Conservation (phyloP, 495 filamentous ascomycete genomes). For the Talaromyces thailandensis region DNA sequence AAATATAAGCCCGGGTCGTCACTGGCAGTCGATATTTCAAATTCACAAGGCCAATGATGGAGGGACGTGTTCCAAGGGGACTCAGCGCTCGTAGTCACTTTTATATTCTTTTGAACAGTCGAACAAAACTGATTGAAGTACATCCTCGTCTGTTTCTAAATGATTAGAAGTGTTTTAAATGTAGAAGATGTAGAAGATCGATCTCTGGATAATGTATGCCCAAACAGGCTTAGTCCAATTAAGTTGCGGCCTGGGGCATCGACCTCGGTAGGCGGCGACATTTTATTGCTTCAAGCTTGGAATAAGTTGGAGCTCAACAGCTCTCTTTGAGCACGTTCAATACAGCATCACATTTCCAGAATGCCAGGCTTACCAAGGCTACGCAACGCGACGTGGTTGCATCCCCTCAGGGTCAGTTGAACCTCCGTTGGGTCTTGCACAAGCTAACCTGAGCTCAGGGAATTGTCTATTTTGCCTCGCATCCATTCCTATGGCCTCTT, state of each 20-base stretch:
- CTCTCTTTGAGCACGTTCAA: neutral
- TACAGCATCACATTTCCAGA: neutral
- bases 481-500: conserved; percentile 56
- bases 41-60: too few species aligned
- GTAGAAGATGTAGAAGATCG: too few species aligned
- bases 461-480: conserved; percentile 48
- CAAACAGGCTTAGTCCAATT: neutral
- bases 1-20: too few species aligned
- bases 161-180: too few species aligned
- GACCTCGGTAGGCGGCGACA: neutral
- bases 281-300: neutral
- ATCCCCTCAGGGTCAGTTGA: conserved; percentile 42
- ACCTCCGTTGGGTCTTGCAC: neutral
- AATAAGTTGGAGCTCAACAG: neutral
- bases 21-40: too few species aligned
- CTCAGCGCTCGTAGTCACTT: too few species aligned
- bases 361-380: conserved; percentile 6
- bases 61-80: too few species aligned
- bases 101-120: too few species aligned
- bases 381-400: conserved; percentile 42
- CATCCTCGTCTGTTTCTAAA: too few species aligned
- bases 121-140: too few species aligned
- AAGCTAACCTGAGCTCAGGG: conserved; percentile 29
- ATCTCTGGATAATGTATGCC: neutral
- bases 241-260: neutral